A percentile compares a stretch with the other conserved stretches of the same genome.
Evolutionary conservation across 768 basidiomycete species (phyloP).

Genomic region (Podaxis sp.): DNA sequence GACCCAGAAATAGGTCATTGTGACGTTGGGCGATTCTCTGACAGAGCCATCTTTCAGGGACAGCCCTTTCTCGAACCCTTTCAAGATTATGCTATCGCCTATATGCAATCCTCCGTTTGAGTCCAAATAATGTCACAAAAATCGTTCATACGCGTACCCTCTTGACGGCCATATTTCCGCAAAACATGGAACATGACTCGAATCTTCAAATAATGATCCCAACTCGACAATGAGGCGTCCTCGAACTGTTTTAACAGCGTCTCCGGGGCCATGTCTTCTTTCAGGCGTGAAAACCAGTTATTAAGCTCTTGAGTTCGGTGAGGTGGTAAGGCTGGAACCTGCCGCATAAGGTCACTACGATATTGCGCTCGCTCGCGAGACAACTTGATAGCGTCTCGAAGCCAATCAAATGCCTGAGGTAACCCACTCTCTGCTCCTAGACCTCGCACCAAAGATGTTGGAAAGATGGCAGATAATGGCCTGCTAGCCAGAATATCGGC

Average conservation of each 20-base stretch:
- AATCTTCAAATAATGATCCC: slow-evolving; percentile 51
- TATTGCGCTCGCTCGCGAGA: background rate
- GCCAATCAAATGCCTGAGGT: slow-evolving; percentile 42
- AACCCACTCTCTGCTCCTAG: slow-evolving; percentile 25
- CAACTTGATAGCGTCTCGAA: slow-evolving; percentile 14
- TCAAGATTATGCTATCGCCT: slow-evolving; percentile 45
- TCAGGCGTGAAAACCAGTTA: slow-evolving; percentile 34
- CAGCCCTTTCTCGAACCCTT: slow-evolving; percentile 38
- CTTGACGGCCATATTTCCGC: slow-evolving; percentile 38
- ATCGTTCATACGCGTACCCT: slow-evolving; percentile 28
- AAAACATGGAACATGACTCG: slow-evolving; percentile 42
- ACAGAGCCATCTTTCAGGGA: slow-evolving; percentile 30
- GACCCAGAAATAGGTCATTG: slow-evolving; percentile 53
- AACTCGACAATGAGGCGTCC: slow-evolving; percentile 33
- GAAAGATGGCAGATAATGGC: slow-evolving; percentile 27
- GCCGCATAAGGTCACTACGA: background rate
- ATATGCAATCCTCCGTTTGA: background rate
- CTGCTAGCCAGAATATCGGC: slow-evolving; percentile 28
- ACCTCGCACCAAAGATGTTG: slow-evolving; percentile 21
- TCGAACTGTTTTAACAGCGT: slow-evolving; percentile 37
- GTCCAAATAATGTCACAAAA: background rate
- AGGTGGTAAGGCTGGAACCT: background rate
- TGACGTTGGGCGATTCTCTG: slow-evolving; percentile 37
- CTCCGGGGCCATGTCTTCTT: slow-evolving; percentile 27
- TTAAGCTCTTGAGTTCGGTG: slow-evolving; percentile 29